Evolutionary conservation across 495 filamentous ascomycete species (phyloP).

Genomic region (Tuber umbilicatum): DNA sequence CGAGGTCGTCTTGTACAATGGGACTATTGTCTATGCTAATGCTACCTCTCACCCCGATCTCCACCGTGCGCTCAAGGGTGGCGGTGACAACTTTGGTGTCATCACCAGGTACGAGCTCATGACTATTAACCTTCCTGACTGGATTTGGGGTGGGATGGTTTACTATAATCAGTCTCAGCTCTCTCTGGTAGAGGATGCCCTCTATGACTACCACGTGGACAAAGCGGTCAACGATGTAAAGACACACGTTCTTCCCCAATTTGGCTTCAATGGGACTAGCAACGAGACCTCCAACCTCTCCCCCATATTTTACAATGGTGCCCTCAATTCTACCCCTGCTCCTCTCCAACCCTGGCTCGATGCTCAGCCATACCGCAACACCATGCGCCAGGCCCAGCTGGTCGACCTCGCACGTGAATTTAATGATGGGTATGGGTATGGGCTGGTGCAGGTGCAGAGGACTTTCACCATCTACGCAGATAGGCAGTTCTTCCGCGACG

Average conservation of each 20-base stretch:
- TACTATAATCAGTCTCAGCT: not conserved
- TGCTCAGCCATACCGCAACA: not conserved
- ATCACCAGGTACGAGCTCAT: constrained; percentile 51
- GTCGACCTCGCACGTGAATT: not conserved
- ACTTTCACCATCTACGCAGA: constrained; percentile 20
- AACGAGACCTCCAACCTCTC: not conserved
- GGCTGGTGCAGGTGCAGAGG: constrained; percentile 12
- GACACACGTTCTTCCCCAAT: constrained; percentile 16
- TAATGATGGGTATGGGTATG: not conserved
- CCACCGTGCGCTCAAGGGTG: constrained; percentile 52
- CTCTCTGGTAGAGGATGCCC: not conserved
- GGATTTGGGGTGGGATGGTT: not conserved
- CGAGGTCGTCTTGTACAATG: constrained; percentile 48
- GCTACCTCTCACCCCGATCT: constrained; percentile 44
- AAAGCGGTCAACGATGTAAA: constrained; percentile 4
- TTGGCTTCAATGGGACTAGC: not conserved
- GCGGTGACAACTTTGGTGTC: constrained; percentile 57
- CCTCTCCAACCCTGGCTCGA: not conserved
- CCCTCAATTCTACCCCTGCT: not conserved
- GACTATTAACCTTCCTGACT: constrained; percentile 32
- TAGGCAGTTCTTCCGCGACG: constrained; percentile 11
- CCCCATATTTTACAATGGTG: not conserved
- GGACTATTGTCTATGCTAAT: constrained; percentile 43
- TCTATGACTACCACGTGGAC: not conserved
- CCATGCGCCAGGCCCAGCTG: not conserved